Conservation (phyloP, 2,329 filamentous ascomycete genomes). For the Beauveria asiatica region DNA sequence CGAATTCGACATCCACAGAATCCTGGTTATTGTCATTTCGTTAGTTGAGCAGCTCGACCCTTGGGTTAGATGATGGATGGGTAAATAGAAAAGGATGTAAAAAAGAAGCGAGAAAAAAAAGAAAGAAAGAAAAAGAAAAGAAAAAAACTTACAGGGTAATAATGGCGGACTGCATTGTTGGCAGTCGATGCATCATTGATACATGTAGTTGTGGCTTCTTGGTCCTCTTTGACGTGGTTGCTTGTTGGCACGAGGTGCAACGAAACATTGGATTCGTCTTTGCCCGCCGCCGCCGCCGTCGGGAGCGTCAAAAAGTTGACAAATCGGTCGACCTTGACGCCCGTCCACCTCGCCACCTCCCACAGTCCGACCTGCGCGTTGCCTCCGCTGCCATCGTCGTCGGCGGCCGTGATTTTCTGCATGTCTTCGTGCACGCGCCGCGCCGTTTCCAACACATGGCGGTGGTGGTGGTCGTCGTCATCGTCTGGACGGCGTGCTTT, state of each 20-base stretch:
- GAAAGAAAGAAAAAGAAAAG: slow-evolving; percentile 6
- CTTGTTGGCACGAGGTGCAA: background rate
- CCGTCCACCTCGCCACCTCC: slow-evolving; percentile 70
- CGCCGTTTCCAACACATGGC: slow-evolving; percentile 42
- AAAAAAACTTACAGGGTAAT: slow-evolving; percentile 21
- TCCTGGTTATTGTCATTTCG: slow-evolving; percentile 19
- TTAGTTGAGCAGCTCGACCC: background rate
- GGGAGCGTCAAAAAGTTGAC: slow-evolving; percentile 70
- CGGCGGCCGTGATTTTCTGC: slow-evolving; percentile 42
- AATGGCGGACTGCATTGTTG: slow-evolving; percentile 17
- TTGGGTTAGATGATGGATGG: too few species aligned
- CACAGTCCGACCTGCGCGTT: slow-evolving; percentile 54
- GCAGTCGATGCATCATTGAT: slow-evolving; percentile 4
- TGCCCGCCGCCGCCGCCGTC: background rate
- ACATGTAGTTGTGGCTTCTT: background rate
- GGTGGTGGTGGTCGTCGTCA: slow-evolving; percentile 1
- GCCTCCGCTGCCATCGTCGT: slow-evolving; percentile 17
- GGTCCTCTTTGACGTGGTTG: background rate
- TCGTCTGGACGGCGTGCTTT: slow-evolving; percentile 12
- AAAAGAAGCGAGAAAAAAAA: background rate
- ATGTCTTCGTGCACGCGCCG: slow-evolving; percentile 59
- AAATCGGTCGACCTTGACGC: slow-evolving; percentile 59
- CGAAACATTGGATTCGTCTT: background rate
- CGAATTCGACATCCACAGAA: slow-evolving; percentile 33
- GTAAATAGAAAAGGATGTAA: background rate